Conservation (phyloP, 2,329 filamentous ascomycete species). For the Fusarium cicatricum region DNA sequence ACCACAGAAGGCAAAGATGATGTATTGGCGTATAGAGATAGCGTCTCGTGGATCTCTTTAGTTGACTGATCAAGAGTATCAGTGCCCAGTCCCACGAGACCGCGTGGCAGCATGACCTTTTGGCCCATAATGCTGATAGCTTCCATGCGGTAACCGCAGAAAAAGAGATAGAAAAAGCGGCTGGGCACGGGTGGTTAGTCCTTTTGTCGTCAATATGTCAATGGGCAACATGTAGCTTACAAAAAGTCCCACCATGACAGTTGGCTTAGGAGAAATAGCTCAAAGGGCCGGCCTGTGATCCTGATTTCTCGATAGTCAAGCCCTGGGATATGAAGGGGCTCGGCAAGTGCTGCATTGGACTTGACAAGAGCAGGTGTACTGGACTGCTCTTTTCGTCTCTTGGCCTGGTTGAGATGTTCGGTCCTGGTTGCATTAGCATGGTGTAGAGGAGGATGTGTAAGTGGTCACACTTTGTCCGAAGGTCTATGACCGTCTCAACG, state of each 20-base stretch:
- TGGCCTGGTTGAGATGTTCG: conserved; percentile 74
- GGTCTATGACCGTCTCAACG: conserved; percentile 78
- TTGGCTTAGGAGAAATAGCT: conserved; percentile 71
- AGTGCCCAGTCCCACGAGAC: conserved; percentile 73
- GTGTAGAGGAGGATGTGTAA: neutral
- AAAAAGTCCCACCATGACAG: conserved; percentile 73
- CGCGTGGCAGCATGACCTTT: conserved; percentile 76
- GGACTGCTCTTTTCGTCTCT: conserved; percentile 63
- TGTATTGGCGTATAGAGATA: conserved; percentile 42
- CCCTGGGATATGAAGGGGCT: conserved; percentile 69
- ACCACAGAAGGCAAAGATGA: conserved; percentile 70
- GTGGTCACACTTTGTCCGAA: conserved; percentile 73
- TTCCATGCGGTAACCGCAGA: conserved; percentile 71
- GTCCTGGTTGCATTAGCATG: conserved; percentile 58
- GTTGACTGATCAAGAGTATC: conserved; percentile 75
- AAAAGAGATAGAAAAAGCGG: conserved; percentile 65
- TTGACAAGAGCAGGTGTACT: conserved; percentile 48
- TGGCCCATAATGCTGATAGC: conserved; percentile 75
- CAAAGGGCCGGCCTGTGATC: conserved; percentile 77
- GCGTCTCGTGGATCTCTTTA: conserved; percentile 60
- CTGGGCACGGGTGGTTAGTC: conserved; percentile 30
- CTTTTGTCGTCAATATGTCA: neutral
- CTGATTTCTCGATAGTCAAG: conserved; percentile 73
- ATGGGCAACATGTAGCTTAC: conserved; percentile 51
- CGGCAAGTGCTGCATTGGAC: conserved; percentile 59